Conservation (phyloP, 495 filamentous ascomycete genomes). For the Pyrenopolyporus hunteri region DNA sequence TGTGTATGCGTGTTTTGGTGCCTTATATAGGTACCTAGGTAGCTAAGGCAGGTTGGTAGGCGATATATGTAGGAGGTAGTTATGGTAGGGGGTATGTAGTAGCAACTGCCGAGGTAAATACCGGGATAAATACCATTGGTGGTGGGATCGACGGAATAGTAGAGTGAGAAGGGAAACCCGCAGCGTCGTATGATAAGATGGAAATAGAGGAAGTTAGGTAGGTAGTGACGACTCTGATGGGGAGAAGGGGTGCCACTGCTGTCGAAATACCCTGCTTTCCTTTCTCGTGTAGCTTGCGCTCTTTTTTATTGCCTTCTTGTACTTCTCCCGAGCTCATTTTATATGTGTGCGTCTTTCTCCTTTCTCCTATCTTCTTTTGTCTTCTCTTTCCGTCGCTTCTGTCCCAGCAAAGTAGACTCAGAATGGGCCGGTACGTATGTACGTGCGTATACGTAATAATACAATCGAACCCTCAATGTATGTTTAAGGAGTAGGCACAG, state of each 20-base stretch:
- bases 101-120: no score
- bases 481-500: no score
- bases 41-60: background rate
- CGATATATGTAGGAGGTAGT: background rate
- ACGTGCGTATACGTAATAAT: background rate
- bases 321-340: no score
- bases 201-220: background rate
- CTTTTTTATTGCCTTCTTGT: background rate
- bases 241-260: background rate
- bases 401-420: background rate
- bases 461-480: no score
- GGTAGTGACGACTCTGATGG: background rate
- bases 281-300: no score
- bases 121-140: no score
- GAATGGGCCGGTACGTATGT: background rate
- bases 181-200: no score
- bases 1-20: no score
- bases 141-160: no score
- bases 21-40: background rate
- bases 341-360: background rate
- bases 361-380: background rate
- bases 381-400: background rate
- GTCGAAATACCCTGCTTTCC: background rate
- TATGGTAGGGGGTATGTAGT: background rate
- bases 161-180: no score